Percentiles rank a stretch among this genome's conserved stretches.
phyloP scores from a whole-genome alignment of 345 rosid genomes.

The Durio zibethinus region DNA sequence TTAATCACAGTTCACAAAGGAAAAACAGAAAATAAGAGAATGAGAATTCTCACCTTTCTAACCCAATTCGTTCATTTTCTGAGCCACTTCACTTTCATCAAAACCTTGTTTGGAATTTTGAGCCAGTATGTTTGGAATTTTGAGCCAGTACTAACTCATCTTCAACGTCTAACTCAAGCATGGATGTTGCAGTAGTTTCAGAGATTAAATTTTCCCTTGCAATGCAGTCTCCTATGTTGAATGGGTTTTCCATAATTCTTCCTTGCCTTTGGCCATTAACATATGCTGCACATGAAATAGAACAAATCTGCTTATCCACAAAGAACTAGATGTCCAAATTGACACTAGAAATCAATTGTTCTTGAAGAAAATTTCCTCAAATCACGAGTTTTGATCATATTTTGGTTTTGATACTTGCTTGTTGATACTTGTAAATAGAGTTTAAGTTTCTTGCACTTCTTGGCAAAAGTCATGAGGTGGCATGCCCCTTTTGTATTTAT shows the following conservation, averaged over 20 bases:
- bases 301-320: neutral
- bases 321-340: neutral
- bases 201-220: constrained; percentile 49
- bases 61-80: constrained; percentile 79
- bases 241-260: constrained; percentile 77
- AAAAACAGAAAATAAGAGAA: neutral
- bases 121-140: constrained; percentile 43
- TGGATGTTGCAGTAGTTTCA: constrained; percentile 27
- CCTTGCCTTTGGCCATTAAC: constrained; percentile 97
- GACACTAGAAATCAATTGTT: neutral
- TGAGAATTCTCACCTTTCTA: constrained; percentile 54
- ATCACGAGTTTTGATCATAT: too few species aligned
- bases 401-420: constrained; percentile 27
- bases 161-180: constrained; percentile 51
- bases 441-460: constrained; percentile 61
- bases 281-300: constrained; percentile 47
- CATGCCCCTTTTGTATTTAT: constrained; percentile 70
- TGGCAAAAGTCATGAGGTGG: constrained; percentile 65
- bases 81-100: constrained; percentile 38
- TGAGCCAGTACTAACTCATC: constrained; percentile 57
- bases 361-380: neutral
- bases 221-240: constrained; percentile 66
- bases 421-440: constrained; percentile 83
- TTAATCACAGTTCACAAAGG: too few species aligned
- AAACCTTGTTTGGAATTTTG: constrained; percentile 32